A percentile compares a stretch with the other conserved stretches of the same genome.
These are phyloP conservation scores for Geranomyces variabilis DNA, from an alignment of 192 early-diverging fungal species.

Conservation along the genomic window DNA sequence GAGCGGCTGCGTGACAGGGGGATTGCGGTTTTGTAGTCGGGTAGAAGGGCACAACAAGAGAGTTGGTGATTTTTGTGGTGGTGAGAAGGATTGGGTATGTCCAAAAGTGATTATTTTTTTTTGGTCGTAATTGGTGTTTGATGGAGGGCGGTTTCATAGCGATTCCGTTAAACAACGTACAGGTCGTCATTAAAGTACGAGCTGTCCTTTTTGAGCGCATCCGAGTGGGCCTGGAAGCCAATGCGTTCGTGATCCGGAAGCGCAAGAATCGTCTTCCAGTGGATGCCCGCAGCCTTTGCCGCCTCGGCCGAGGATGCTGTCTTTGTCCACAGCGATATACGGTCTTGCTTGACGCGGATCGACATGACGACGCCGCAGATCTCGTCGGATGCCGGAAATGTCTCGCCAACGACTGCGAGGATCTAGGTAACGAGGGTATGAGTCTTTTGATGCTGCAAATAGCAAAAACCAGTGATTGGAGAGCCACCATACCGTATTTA, in stretches of 20 bases:
- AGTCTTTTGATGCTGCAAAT: neutral
- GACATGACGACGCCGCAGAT: slow-evolving; percentile 89
- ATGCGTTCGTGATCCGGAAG: slow-evolving; percentile 33
- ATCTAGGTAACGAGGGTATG: slow-evolving; percentile 53
- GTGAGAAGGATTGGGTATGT: no score
- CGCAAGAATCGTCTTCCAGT: slow-evolving; percentile 40
- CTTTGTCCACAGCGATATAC: slow-evolving; percentile 80
- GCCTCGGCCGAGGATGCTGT: slow-evolving; percentile 27
- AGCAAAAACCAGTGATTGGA: no score
- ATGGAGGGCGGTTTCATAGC: no score
- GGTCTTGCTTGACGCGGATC: slow-evolving; percentile 79
- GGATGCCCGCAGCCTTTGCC: slow-evolving; percentile 13
- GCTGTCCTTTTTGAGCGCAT: slow-evolving; percentile 42
- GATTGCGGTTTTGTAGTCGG: no score
- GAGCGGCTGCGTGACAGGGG: no score
- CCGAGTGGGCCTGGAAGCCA: slow-evolving; percentile 49
- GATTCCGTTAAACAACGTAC: no score
- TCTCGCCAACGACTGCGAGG: slow-evolving; percentile 87
- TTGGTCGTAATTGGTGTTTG: no score
- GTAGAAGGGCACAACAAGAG: no score
- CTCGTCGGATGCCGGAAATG: slow-evolving; percentile 75
- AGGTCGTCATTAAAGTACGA: slow-evolving; percentile 6
- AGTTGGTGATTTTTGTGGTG: no score
- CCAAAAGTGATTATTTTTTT: no score
- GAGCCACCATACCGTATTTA: slow-evolving; percentile 65